Conservation (phyloP, 2,329 filamentous ascomycete species). For the Elsinoe ampelina region DNA sequence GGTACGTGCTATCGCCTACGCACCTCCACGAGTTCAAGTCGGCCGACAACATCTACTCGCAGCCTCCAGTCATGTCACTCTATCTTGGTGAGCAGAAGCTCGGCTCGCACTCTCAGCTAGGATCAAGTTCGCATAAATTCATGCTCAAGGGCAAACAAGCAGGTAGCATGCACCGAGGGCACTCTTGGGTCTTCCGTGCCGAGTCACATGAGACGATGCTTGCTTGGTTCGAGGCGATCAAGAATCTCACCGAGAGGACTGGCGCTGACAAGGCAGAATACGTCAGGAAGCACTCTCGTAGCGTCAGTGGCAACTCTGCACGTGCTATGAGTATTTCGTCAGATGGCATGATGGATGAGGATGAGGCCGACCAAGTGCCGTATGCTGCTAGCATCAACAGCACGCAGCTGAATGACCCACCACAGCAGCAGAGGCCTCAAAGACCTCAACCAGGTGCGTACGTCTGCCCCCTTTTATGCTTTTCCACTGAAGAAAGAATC, state of each 20-base stretch:
- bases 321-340: constrained; percentile 57
- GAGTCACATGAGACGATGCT: constrained; percentile 86
- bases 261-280: constrained; percentile 83
- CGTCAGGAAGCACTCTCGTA: constrained; percentile 71
- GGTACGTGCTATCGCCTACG: constrained; percentile 93
- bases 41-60: constrained; percentile 73
- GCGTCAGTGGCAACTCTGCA: constrained; percentile 55
- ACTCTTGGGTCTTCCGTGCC: constrained; percentile 59
- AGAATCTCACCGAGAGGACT: constrained; percentile 76
- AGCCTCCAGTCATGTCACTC: constrained; percentile 90
- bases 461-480: constrained; percentile 27
- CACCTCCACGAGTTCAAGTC: constrained; percentile 99
- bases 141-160: constrained; percentile 94
- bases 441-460: constrained; percentile 75
- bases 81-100: constrained; percentile 92
- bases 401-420: constrained; percentile 27
- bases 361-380: constrained; percentile 56
- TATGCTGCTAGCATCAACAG: constrained; percentile 52
- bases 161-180: constrained; percentile 76
- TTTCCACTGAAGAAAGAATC: constrained; percentile 13
- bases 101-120: constrained; percentile 75
- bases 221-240: constrained; percentile 92
- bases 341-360: constrained; percentile 70
- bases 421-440: constrained; percentile 40
- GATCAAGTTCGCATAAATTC: constrained; percentile 89